A percentile compares a stretch with the other conserved stretches of the same genome.
Evolutionary conservation across 768 basidiomycete species (phyloP).

Genomic region (Mycena maculata): DNA sequence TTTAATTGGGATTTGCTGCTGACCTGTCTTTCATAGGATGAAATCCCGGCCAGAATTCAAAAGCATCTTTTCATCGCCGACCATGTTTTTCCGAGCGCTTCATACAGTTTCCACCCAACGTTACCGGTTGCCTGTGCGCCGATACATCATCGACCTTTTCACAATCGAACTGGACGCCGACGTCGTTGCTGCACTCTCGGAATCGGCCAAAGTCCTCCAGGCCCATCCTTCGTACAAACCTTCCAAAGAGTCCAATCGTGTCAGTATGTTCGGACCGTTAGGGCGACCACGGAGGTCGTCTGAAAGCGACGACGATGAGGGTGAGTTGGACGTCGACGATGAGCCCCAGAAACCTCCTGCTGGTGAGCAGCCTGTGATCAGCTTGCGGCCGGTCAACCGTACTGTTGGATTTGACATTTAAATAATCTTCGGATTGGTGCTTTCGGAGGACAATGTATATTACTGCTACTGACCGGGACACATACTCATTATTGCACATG

Average conservation of each 20-base stretch:
- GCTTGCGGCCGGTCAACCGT: conserved; percentile 65
- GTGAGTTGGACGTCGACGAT: conserved; percentile 57
- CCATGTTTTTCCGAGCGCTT: conserved; percentile 86
- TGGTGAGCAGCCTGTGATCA: conserved; percentile 66
- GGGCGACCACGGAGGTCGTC: conserved; percentile 62
- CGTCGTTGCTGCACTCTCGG: conserved; percentile 64
- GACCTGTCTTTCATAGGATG: conserved; percentile 59
- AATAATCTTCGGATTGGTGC: conserved; percentile 4
- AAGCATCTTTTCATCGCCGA: conserved; percentile 78
- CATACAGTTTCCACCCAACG: conserved; percentile 90
- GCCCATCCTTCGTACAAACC: conserved; percentile 58
- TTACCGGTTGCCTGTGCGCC: conserved; percentile 91
- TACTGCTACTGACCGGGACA: background rate
- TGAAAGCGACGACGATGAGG: conserved; percentile 73
- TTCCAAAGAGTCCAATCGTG: conserved; percentile 58
- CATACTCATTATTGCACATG: background rate
- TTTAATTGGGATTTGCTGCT: conserved; percentile 1
- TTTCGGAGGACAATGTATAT: conserved; percentile 8
- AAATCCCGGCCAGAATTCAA: conserved; percentile 83
- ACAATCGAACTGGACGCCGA: conserved; percentile 80
- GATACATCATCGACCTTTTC: conserved; percentile 95
- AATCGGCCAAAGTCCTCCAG: conserved; percentile 62
- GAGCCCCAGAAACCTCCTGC: conserved; percentile 46
- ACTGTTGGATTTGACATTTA: conserved; percentile 67
- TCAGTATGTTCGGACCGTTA: conserved; percentile 71